A percentile compares a stretch with the other conserved stretches of the same genome.
These are phyloP conservation scores for Boletales sp. DNA, from an alignment of 768 basidiomycete genomes.

Conservation along the genomic window DNA sequence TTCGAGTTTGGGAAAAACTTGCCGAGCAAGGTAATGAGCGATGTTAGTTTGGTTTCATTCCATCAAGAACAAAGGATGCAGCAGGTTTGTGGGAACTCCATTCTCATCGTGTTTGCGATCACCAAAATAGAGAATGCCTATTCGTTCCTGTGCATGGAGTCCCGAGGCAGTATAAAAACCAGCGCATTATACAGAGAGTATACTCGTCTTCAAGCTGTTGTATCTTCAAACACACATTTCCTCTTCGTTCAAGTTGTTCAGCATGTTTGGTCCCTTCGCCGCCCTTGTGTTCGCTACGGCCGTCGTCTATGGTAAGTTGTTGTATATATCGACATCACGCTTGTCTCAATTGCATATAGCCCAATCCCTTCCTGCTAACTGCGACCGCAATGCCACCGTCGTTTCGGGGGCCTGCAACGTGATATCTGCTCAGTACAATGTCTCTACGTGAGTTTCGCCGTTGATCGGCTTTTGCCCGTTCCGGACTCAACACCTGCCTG, in stretches of 20 bases:
- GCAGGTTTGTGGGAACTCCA: too few species aligned
- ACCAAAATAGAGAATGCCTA: too few species aligned
- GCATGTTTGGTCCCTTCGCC: conserved; percentile 19
- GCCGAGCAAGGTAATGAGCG: too few species aligned
- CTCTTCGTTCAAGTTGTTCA: neutral
- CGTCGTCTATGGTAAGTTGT: conserved; percentile 14
- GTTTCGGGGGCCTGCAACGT: conserved; percentile 56
- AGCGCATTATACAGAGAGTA: neutral
- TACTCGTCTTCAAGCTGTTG: neutral
- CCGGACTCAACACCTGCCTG: neutral
- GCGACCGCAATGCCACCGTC: conserved; percentile 60
- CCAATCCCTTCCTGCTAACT: conserved; percentile 40
- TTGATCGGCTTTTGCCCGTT: neutral
- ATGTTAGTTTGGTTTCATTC: too few species aligned
- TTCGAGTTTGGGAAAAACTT: too few species aligned
- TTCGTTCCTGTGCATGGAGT: too few species aligned
- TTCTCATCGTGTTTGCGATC: too few species aligned
- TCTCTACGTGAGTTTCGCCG: conserved; percentile 50
- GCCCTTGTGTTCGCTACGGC: conserved; percentile 9
- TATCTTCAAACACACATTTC: neutral
- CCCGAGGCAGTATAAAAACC: conserved; percentile 17
- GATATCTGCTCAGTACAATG: conserved; percentile 59
- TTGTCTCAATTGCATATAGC: conserved; percentile 27
- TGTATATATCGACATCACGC: neutral
- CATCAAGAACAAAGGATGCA: too few species aligned